Base-by-base conservation (phyloP, 345 rosid genomes). In the Hypericum androsaemum region DNA sequence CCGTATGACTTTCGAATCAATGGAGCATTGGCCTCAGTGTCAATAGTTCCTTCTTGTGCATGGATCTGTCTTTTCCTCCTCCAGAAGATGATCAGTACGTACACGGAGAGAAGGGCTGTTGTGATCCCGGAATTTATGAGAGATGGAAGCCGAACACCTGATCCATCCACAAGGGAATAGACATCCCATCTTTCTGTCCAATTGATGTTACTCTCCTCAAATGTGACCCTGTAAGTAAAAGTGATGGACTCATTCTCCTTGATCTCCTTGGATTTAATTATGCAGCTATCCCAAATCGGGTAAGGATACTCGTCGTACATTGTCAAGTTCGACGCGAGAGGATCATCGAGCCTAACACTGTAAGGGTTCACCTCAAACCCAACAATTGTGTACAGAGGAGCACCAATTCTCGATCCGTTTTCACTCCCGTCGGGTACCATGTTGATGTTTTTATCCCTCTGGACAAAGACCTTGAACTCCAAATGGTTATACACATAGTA, bases 1-100 rank as follows among this genome's bases (percentile, higher is more conserved):
- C 95, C 92, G 40, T 88, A 86, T 47, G 81, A 71, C 77, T 86
- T 92, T 72, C 83, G 88, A 12, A 80, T 86, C 92, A 86, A 80
- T 77, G 83, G 95, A 48, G 88, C 86, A 47, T 86, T 88, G 40
- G 92, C 88, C 59, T 86, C 95, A 71, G 80, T 80, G 74, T 87
- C 94, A 10, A 87, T 77, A 65, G 84, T 94, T 78, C 84, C 96
- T 37, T 87, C 84, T 5, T 74, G 85, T 2, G 96, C 84, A 58
- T 84, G 71, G 75, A 84, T 94, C 28, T 94, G 71, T 71, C 96
- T 68, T 32, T 84, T 82, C 50, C 86, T 87, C 69, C 96, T 87
- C 71, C 84, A 72, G 72, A 87, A 84, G 73, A 87, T 87, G 56
- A 87, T 83, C 8, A 87, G 78, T 15, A 87, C 96, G 0, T 83